Percentiles rank a stretch among this genome's conserved stretches.
Conservation (phyloP, 2,329 filamentous ascomycete genomes). For the Stenocarpella maydis region DNA sequence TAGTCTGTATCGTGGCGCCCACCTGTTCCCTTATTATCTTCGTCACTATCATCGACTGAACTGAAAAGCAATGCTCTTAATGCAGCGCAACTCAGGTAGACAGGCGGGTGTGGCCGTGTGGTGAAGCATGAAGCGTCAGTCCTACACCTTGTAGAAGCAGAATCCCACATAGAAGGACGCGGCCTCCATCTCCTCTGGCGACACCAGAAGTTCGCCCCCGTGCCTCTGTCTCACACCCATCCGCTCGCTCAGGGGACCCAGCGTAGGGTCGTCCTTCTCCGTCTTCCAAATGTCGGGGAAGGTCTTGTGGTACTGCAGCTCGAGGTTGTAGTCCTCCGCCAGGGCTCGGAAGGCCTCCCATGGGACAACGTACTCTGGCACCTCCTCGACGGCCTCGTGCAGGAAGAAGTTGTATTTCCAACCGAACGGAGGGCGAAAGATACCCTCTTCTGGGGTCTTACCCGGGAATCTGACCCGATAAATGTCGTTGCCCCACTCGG, state of each 20-base stretch:
- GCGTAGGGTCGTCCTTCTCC: conserved; percentile 83
- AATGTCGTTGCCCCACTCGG: conserved; percentile 92
- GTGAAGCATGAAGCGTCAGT: not conserved
- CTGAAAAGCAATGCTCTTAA: not conserved
- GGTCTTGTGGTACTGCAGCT: conserved; percentile 90
- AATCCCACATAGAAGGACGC: conserved; percentile 92
- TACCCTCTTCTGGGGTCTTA: conserved; percentile 81
- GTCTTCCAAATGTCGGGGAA: conserved; percentile 92
- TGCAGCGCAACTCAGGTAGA: not conserved
- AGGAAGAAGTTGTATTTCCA: conserved; percentile 99
- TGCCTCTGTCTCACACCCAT: conserved; percentile 88
- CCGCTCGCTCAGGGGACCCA: conserved; percentile 89
- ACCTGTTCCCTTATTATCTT: not conserved
- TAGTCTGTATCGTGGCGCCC: not conserved
- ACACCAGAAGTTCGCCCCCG: conserved; percentile 73
- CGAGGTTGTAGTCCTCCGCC: conserved; percentile 95
- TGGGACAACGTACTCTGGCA: conserved; percentile 96
- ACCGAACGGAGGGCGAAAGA: conserved; percentile 93
- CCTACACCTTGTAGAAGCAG: conserved; percentile 92
- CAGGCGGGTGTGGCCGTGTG: not conserved
- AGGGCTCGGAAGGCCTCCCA: conserved; percentile 97
- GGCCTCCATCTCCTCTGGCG: conserved; percentile 90
- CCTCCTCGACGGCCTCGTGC: conserved; percentile 93
- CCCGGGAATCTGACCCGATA: conserved; percentile 91
- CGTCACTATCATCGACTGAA: not conserved